Conservation (phyloP, 2,329 filamentous ascomycete genomes). For the Juglanconis juglandina region DNA sequence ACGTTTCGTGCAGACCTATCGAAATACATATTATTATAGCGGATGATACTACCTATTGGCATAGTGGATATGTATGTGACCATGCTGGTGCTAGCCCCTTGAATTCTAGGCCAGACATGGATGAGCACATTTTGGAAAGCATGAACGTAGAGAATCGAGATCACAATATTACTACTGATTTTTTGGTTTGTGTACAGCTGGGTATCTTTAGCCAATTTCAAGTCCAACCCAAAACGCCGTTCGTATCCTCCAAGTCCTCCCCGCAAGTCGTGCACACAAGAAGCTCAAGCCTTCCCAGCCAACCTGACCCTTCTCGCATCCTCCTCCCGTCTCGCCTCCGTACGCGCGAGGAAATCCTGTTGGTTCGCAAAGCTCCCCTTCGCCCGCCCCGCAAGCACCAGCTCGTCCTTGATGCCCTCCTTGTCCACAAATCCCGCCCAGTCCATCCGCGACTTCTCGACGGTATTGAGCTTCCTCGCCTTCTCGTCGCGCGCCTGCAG, state of each 20-base stretch:
- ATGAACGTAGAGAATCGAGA: not conserved
- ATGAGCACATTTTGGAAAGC: too few relatives aligned
- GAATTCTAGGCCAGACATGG: too few relatives aligned
- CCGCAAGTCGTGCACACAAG: not conserved
- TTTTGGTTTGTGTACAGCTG: not conserved
- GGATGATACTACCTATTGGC: too few relatives aligned
- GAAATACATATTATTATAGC: too few relatives aligned
- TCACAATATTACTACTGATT: not conserved
- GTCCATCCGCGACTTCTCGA: slow-evolving; percentile 71
- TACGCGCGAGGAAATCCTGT: slow-evolving; percentile 64
- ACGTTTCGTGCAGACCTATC: too few relatives aligned
- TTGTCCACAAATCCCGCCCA: slow-evolving; percentile 71
- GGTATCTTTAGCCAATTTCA: slow-evolving; percentile 10
- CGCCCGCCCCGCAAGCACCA: slow-evolving; percentile 61
- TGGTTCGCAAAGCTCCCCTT: slow-evolving; percentile 61
- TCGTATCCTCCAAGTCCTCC: not conserved
- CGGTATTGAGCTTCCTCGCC: slow-evolving; percentile 65
- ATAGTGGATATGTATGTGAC: not conserved
- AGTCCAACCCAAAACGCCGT: not conserved
- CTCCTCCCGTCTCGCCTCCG: slow-evolving; percentile 60
- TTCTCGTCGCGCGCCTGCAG: slow-evolving; percentile 42
- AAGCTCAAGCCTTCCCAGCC: slow-evolving; percentile 30
- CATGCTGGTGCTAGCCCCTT: not conserved
- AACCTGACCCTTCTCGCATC: slow-evolving; percentile 55
- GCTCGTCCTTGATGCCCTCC: slow-evolving; percentile 67